Conservation (phyloP, 225 moss, liverwort and hornwort species). For the Polytrichum formosum region DNA sequence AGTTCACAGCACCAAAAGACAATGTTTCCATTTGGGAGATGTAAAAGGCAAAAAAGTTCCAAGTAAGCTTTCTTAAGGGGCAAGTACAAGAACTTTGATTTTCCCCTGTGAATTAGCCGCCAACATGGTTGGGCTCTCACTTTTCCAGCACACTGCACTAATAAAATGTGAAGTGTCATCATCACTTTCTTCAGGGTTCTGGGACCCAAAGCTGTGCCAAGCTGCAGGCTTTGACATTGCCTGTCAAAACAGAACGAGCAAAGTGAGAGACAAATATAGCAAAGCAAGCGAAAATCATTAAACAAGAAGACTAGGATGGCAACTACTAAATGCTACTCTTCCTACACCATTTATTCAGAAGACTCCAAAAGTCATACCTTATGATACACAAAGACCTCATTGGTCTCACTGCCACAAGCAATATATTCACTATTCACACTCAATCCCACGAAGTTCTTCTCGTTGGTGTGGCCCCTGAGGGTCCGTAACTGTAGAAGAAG, state of each 20-base stretch:
- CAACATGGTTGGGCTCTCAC: constrained; percentile 94
- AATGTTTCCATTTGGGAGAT: no score
- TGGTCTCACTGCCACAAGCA: constrained; percentile 87
- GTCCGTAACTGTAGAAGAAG: constrained; percentile 66
- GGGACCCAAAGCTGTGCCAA: constrained; percentile 33
- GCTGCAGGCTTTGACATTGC: constrained; percentile 51
- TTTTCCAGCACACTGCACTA: constrained; percentile 98
- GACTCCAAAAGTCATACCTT: constrained; percentile 44
- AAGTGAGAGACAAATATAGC: neutral
- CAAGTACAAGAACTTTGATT: constrained; percentile 79
- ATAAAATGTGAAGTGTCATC: constrained; percentile 53
- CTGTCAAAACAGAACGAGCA: constrained; percentile 20
- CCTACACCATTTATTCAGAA: neutral
- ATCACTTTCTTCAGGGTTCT: constrained; percentile 23
- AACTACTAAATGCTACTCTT: neutral
- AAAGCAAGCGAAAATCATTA: neutral
- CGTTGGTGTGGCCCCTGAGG: constrained; percentile 73
- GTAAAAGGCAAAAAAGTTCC: no score
- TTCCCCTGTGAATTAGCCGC: constrained; percentile 96
- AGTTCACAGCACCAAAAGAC: no score
- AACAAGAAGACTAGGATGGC: neutral
- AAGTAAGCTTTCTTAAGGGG: constrained; percentile 47
- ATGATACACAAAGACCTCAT: constrained; percentile 88
- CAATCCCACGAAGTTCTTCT: constrained; percentile 84
- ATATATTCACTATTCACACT: constrained; percentile 87